Conservation (phyloP, 2,329 filamentous ascomycete genomes). For the Fusarium clavum region DNA sequence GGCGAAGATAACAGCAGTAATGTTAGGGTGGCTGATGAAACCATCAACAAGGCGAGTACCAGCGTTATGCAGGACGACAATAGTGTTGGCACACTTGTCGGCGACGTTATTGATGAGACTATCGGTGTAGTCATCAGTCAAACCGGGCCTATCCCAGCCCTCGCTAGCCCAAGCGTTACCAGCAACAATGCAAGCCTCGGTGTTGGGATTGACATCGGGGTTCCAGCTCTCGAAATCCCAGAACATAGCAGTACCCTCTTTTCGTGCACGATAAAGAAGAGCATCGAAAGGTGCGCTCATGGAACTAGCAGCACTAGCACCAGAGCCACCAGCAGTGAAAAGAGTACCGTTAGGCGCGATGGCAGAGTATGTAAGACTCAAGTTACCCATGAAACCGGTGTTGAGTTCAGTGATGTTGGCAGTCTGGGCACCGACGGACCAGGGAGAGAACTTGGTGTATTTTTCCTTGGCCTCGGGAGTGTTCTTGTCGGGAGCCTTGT, state of each 20-base stretch:
- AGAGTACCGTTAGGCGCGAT: slow-evolving; percentile 9
- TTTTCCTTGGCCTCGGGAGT: not conserved
- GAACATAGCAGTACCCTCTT: not conserved
- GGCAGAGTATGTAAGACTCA: slow-evolving; percentile 4
- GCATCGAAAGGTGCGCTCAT: slow-evolving; percentile 13
- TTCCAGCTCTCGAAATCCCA: slow-evolving; percentile 23
- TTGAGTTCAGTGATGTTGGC: slow-evolving; percentile 17
- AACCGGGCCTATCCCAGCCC: slow-evolving; percentile 73
- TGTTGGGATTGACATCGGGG: not conserved
- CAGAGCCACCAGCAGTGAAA: slow-evolving; percentile 13
- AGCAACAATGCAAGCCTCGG: slow-evolving; percentile 81
- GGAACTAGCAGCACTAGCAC: not conserved
- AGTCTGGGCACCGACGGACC: slow-evolving; percentile 2
- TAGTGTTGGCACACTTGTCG: slow-evolving; percentile 68
- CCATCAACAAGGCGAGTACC: slow-evolving; percentile 60
- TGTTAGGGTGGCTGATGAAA: slow-evolving; percentile 72
- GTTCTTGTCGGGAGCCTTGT: slow-evolving; percentile 8
- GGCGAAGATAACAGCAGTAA: slow-evolving; percentile 72
- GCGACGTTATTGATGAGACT: slow-evolving; percentile 69
- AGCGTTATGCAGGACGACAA: slow-evolving; percentile 73
- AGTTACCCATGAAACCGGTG: not conserved
- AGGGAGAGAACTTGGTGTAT: not conserved
- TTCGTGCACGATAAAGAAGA: not conserved
- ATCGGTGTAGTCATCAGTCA: slow-evolving; percentile 77
- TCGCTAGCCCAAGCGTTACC: slow-evolving; percentile 83